Percentiles rank a stretch among this genome's conserved stretches.
Evolutionary conservation across 805 yeast genomes (phyloP).

Genomic region (Saccharomycopsis sp.): DNA sequence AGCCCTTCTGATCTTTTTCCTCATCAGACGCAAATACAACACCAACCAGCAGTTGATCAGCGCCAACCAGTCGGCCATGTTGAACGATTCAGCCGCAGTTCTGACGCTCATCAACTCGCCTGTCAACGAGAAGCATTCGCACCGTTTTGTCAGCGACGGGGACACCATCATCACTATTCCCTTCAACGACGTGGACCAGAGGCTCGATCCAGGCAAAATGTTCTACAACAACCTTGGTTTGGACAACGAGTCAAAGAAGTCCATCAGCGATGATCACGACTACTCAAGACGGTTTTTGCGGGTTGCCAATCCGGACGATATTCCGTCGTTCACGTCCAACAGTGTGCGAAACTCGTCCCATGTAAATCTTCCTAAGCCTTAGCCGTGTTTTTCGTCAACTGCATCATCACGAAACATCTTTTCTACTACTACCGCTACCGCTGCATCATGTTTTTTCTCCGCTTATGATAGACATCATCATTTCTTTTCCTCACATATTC

Average conservation of each 20-base stretch:
- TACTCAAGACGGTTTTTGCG: constrained; percentile 42
- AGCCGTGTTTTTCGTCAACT: background rate
- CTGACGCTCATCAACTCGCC: constrained; percentile 13
- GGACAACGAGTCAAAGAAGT: constrained; percentile 25
- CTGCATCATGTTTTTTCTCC: background rate
- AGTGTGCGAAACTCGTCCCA: background rate
- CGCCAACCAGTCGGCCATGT: constrained; percentile 5
- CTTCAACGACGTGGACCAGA: constrained; percentile 41
- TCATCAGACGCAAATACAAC: constrained; percentile 27
- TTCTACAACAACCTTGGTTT: constrained; percentile 26
- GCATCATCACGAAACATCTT: background rate
- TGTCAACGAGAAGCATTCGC: constrained; percentile 20
- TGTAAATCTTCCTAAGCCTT: background rate
- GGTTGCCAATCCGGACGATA: constrained; percentile 38
- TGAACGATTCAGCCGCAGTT: constrained; percentile 4
- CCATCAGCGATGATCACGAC: constrained; percentile 43
- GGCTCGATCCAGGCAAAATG: constrained; percentile 53
- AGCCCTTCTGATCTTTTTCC: constrained; percentile 36
- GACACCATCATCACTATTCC: constrained; percentile 22
- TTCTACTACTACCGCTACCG: background rate
- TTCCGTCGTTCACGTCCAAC: constrained; percentile 6
- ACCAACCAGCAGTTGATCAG: constrained; percentile 16
- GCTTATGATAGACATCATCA: background rate
- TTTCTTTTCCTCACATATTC: background rate
- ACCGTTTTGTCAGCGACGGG: constrained; percentile 16